phyloP scores from a whole-genome alignment of 2,329 filamentous ascomycete genomes.

The Claviceps cyperi region DNA sequence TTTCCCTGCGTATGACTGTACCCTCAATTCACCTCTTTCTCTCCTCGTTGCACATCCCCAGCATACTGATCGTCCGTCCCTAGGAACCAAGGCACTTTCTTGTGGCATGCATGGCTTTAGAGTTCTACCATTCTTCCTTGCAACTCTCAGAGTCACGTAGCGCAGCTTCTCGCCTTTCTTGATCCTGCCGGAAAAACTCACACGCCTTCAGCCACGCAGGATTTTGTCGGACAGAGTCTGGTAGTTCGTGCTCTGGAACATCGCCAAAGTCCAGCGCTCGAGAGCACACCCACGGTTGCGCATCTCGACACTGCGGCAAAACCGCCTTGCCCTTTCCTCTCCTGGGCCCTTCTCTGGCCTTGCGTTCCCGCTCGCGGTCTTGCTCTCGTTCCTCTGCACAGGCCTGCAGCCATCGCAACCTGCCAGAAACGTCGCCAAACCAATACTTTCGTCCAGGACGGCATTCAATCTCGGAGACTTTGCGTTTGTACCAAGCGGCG shows the following conservation, averaged over 20 bases:
- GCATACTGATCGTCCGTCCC: too few species aligned
- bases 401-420: constrained; percentile 19
- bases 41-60: too few species aligned
- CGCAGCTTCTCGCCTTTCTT: neutral
- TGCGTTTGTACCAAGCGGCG: constrained; percentile 30
- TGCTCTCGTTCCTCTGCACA: constrained; percentile 9
- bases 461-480: constrained; percentile 33
- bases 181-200: constrained; percentile 20
- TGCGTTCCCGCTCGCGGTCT: constrained; percentile 2
- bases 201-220: constrained; percentile 29
- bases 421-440: constrained; percentile 30
- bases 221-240: constrained; percentile 29
- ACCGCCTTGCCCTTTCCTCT: too few species aligned
- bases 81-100: too few species aligned
- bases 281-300: constrained; percentile 16
- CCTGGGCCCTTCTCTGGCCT: too few species aligned
- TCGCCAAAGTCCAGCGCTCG: constrained; percentile 23
- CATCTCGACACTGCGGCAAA: constrained; percentile 9
- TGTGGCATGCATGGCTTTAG: constrained; percentile 2
- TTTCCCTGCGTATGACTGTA: too few species aligned
- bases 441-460: constrained; percentile 36
- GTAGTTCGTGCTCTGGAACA: constrained; percentile 25
- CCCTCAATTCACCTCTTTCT: too few species aligned
- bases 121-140: constrained; percentile 12
- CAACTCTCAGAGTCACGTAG: constrained; percentile 8